Evolutionary conservation across 495 filamentous ascomycete species (phyloP), one percentile per base, ranked within the genome.

Genomic region (Xeromyces bisporus): DNA sequence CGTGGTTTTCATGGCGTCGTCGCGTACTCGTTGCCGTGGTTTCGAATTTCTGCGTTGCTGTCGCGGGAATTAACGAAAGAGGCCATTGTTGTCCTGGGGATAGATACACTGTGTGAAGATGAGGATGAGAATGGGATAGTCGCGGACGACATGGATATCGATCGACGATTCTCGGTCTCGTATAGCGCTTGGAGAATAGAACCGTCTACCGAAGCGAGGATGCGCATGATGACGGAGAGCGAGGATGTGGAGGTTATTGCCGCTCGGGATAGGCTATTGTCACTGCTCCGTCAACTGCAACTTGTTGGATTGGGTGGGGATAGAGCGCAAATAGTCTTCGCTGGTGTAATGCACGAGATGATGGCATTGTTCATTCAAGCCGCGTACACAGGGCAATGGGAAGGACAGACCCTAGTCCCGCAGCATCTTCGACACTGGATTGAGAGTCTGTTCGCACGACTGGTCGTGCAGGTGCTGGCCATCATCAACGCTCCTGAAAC

Each of bases 261-360:
- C n/a, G 54, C 68, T 15, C 66, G 69, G 14, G 49, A 64, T 21
- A 65, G 63, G 17, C 45, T 80, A 15, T 45, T 73, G 13, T 55
- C 60, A 18, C 50, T 82, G 11, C 54, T 80, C 11, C 62, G 68
- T 20, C 66, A 68, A 15, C 53, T 91, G 10, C 62, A 75, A 33
- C 66, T 69, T 15, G 73, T 86, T 6, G 85, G 83, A 0, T 48
- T 92, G 30, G 80, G 73, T 7, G 77, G 76, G 6, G 73, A 80
- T 36, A 66, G 64, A 32, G 80, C 80, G 29, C 78, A 86, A 44
- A 66, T 76, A 26, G 64, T 78, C 8, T 82, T 89, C 40, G 83
- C 79, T 14, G 62, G 73, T 36, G 64, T 83, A 26, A 80, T 85
- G 67, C 67, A 78, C 40, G 49, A 57, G 12, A 66, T 75, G 43